A percentile compares a stretch with the other conserved stretches of the same genome.
Evolutionary conservation across 169 alveolate genomes (phyloP).

Genomic region (Plasmodium knowlesi): DNA sequence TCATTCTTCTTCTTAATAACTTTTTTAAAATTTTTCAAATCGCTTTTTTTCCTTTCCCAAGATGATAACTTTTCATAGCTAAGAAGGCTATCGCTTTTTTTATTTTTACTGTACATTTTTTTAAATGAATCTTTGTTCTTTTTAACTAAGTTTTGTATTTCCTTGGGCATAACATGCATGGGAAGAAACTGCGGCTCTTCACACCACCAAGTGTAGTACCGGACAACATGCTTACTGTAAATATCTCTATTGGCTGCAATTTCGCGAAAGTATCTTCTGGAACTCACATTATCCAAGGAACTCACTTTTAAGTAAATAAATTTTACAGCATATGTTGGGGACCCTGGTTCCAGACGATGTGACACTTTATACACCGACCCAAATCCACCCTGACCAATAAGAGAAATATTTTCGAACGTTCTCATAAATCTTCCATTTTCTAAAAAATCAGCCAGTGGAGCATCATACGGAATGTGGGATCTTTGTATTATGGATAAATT

Average conservation of each 20-base stretch:
- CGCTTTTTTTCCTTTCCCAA: constrained; percentile 62
- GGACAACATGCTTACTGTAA: constrained; percentile 90
- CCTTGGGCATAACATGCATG: constrained; percentile 81
- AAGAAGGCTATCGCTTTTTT: constrained; percentile 22
- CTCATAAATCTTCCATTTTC: constrained; percentile 91
- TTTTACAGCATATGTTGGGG: constrained; percentile 90
- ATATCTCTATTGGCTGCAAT: constrained; percentile 91
- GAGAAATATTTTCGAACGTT: constrained; percentile 86
- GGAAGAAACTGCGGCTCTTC: constrained; percentile 93
- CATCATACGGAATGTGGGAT: constrained; percentile 73
- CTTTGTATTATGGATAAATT: constrained; percentile 26
- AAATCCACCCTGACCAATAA: constrained; percentile 93
- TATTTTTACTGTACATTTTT: constrained; percentile 8
- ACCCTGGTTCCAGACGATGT: constrained; percentile 91
- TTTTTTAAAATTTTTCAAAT: constrained; percentile 51
- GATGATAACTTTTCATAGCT: constrained; percentile 60
- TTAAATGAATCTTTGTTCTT: constrained; percentile 79
- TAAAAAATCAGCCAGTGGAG: constrained; percentile 77
- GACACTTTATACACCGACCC: constrained; percentile 91
- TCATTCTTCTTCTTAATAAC: constrained; percentile 70
- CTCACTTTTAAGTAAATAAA: constrained; percentile 85
- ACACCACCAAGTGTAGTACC: constrained; percentile 95
- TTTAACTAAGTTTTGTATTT: constrained; percentile 82
- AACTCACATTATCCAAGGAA: constrained; percentile 86
- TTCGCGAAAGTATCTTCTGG: constrained; percentile 90